Base-by-base conservation (phyloP, 768 basidiomycete genomes). In the Lentinula guzmanii region DNA sequence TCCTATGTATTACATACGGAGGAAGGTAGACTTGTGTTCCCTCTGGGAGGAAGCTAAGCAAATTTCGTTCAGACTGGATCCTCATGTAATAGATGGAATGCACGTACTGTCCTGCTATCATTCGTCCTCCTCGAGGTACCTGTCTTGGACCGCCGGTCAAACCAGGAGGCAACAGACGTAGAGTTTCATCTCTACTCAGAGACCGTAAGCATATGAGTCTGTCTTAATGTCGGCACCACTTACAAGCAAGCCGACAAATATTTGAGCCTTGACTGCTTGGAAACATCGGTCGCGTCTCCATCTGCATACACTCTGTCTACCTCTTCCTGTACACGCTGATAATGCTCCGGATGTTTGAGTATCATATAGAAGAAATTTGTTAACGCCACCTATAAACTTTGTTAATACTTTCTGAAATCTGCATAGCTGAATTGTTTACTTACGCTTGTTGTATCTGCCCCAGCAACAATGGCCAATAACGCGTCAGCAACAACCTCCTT, bases 81-180 rank as follows among this genome's bases (percentile, higher is more conserved):
- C 15, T 8, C 2, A 24, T 15, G 3, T 15, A 24, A 15, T n/a
- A 31, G 4, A 18, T 24, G 31, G 28, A 24, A 11, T 18, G 15
- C 9, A 65, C 70, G 16, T 50, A 72, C 76, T 68, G 64, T 52
- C 62, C 63, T 46, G 72, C 74, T 5, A 75, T 59, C 33, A 67
- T 31, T 39, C 68, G 72, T 42, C 75, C 72, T 33, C 62, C 61
- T 46, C 45, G 65, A 4, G 61, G 55, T 0, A 71, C 68, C 39
- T 74, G 70, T 52, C 77, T 72, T 55, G 76, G 75, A 35, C 73
- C 65, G 16, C 68, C 48, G 18, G 70, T 76, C 16, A 68, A 66
- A 16, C 75, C 66, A 3, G 75, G 70, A 54, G 77, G 75, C 11
- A 71, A 71, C 45, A 78, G 67, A n/a, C 76, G 74, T 59, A 78